Conservation (phyloP, 129 eudicot species). For the Artemisia annua region DNA sequence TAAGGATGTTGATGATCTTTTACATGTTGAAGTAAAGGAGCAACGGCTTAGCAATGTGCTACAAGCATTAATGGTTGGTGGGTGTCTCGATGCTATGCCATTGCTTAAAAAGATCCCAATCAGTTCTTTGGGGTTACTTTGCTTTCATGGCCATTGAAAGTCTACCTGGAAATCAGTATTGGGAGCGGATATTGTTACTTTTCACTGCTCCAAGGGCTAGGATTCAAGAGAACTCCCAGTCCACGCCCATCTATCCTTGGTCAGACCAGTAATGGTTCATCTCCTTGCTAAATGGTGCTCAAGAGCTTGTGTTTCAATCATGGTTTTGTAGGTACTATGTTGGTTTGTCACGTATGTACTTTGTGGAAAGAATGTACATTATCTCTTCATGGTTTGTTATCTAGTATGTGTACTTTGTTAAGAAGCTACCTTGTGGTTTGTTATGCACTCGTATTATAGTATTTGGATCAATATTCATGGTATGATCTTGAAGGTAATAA, state of each 20-base stretch:
- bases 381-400: slow-evolving; percentile 22
- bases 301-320: slow-evolving; percentile 34
- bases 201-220: slow-evolving; percentile 80
- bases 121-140: slow-evolving; percentile 98
- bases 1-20: slow-evolving; percentile 82
- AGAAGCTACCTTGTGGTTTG: neutral
- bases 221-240: slow-evolving; percentile 53
- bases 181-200: slow-evolving; percentile 89
- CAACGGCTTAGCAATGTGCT: slow-evolving; percentile 92
- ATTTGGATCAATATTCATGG: slow-evolving; percentile 16
- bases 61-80: slow-evolving; percentile 81
- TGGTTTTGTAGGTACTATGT: slow-evolving; percentile 25
- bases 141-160: slow-evolving; percentile 99
- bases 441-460: slow-evolving; percentile 14
- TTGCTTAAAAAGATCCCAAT: slow-evolving; percentile 85
- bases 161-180: slow-evolving; percentile 93
- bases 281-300: slow-evolving; percentile 51
- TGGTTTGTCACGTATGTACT: slow-evolving; percentile 14
- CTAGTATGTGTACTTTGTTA: slow-evolving; percentile 19
- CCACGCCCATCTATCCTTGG: slow-evolving; percentile 52
- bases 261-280: slow-evolving; percentile 45
- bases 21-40: slow-evolving; percentile 93
- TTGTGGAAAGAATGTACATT: slow-evolving; percentile 36
- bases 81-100: slow-evolving; percentile 95
- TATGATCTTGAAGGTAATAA: neutral